phyloP scores from a whole-genome alignment of 371 early-diverging fungal species.

The Quaeritorhiza haematococci region DNA sequence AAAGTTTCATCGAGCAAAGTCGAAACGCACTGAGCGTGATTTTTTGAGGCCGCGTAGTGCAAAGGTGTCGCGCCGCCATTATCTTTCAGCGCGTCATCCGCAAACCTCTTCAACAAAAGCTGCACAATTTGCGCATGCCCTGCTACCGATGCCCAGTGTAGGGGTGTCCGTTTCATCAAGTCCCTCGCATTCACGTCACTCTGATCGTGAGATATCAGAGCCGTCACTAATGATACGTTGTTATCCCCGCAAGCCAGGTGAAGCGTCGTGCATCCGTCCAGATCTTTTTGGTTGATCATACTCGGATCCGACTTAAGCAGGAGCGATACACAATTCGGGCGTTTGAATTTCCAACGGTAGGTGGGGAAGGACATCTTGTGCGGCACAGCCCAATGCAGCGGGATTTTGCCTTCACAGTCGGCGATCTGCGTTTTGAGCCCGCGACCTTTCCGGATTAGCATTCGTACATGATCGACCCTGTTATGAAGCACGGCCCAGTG shows the following conservation, averaged over 20 bases:
- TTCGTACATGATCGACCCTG: neutral
- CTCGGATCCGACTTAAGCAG: neutral
- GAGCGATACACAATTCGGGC: neutral
- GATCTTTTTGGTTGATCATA: neutral
- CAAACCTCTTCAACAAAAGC: neutral
- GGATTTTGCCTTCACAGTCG: neutral
- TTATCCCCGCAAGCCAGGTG: neutral
- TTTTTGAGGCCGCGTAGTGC: neutral
- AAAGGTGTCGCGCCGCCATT: neutral
- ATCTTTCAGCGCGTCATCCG: neutral
- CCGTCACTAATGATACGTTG: neutral
- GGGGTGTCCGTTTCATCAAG: neutral
- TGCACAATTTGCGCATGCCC: neutral
- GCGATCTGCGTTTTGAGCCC: too few relatives aligned
- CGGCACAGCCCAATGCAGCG: neutral
- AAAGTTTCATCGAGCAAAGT: neutral
- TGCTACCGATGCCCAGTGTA: constrained; percentile 2
- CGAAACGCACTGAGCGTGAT: neutral
- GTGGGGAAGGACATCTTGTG: too few relatives aligned
- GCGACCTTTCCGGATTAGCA: neutral
- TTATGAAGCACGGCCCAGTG: constrained; percentile 1
- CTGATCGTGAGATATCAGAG: neutral
- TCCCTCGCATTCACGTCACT: neutral
- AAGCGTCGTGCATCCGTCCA: neutral
- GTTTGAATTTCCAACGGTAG: too few relatives aligned